Percentiles rank a stretch among this genome's conserved stretches.
These are phyloP conservation scores for Gentiana straminea DNA, from an alignment of 257 asterid genomes.

Conservation along the genomic window DNA sequence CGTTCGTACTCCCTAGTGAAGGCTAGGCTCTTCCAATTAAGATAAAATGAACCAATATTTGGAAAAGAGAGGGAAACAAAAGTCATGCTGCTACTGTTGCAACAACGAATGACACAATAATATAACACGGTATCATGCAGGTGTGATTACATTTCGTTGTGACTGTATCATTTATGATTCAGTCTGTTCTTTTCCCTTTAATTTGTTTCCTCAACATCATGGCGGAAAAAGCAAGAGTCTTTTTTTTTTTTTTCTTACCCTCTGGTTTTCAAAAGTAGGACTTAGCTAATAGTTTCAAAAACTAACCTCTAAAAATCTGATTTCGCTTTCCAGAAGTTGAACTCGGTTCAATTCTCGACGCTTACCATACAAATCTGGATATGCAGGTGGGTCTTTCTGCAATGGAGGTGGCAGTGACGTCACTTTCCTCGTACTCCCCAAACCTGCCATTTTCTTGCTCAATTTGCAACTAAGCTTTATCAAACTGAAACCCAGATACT, in stretches of 20 bases:
- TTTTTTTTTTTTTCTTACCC: neutral
- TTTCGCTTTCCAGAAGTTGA: slow-evolving; percentile 85
- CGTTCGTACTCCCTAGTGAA: too few relatives aligned
- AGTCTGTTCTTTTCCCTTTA: neutral
- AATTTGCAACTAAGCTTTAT: slow-evolving; percentile 4
- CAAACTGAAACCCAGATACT: neutral
- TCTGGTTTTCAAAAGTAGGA: neutral
- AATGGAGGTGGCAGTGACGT: slow-evolving; percentile 76
- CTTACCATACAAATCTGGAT: slow-evolving; percentile 89
- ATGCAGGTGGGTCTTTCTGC: slow-evolving; percentile 82
- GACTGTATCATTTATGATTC: neutral
- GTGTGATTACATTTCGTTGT: neutral
- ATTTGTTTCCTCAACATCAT: neutral
- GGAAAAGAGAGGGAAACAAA: too few relatives aligned
- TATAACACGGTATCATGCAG: neutral
- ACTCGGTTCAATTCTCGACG: slow-evolving; percentile 61
- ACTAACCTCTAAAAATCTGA: slow-evolving; percentile 66
- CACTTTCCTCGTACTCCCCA: slow-evolving; percentile 25
- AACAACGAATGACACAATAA: neutral
- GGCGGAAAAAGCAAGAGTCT: neutral
- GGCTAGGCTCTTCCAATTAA: too few relatives aligned
- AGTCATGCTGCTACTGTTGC: neutral
- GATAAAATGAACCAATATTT: too few relatives aligned
- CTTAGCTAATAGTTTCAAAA: neutral
- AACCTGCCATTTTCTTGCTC: slow-evolving; percentile 25